A percentile compares a stretch with the other conserved stretches of the same genome.
Evolutionary conservation across 2,329 filamentous ascomycete species (phyloP).

Genomic region (Colletotrichum endophyticum): DNA sequence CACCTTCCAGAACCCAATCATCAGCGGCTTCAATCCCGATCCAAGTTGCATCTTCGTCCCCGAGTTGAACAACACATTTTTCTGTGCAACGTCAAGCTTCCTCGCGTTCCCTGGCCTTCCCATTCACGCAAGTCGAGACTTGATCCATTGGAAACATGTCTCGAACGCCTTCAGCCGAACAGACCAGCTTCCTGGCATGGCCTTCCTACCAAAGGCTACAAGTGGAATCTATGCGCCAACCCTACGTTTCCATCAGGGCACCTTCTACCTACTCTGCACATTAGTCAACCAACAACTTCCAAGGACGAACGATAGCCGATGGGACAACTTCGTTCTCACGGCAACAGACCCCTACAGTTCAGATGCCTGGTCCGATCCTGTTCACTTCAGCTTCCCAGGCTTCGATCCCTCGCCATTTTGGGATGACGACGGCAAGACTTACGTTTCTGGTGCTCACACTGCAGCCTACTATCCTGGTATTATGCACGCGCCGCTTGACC

Average conservation of each 20-base stretch:
- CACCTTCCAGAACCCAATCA: constrained; percentile 45
- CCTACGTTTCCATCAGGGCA: constrained; percentile 43
- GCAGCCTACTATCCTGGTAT: constrained; percentile 33
- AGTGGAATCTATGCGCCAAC: constrained; percentile 55
- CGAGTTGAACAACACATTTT: constrained; percentile 48
- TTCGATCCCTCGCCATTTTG: constrained; percentile 60
- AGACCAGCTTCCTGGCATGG: constrained; percentile 42
- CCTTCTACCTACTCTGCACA: constrained; percentile 50
- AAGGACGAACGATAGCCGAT: constrained; percentile 4
- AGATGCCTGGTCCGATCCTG: constrained; percentile 28
- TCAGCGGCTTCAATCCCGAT: constrained; percentile 56
- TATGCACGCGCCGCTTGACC: constrained; percentile 40
- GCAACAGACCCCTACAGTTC: constrained; percentile 25
- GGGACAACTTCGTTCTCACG: constrained; percentile 20
- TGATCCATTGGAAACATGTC: constrained; percentile 52
- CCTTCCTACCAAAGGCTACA: constrained; percentile 29
- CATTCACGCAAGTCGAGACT: constrained; percentile 56
- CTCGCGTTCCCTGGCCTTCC: constrained; percentile 57
- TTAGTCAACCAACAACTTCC: constrained; percentile 1
- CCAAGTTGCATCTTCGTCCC: constrained; percentile 48
- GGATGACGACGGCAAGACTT: constrained; percentile 59
- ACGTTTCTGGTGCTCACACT: constrained; percentile 45
- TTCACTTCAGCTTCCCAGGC: constrained; percentile 25
- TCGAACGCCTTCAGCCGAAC: constrained; percentile 45
- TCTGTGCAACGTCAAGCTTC: constrained; percentile 57